Evolutionary conservation across 371 early-diverging fungal genomes (phyloP), one percentile per base, ranked within the genome.

Genomic region (Entomophthora muscae): DNA sequence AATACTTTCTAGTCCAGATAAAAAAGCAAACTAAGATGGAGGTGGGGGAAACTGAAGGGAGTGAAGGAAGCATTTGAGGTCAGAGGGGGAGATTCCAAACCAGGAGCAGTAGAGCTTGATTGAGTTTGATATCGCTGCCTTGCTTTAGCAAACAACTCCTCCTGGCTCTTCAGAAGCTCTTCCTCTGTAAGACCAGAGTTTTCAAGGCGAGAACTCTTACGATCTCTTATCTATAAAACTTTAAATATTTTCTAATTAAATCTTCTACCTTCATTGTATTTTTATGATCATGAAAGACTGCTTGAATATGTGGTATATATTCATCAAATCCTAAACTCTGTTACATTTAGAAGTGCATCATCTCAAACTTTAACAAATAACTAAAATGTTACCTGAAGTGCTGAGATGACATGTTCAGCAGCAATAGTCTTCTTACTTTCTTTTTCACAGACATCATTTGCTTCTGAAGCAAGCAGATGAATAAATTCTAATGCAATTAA

Each of bases 361-460:
- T n/a, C n/a, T n/a, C 10, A 30, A 63, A 13, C 32, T 57, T 26
- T 66, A 10, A 51, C n/a, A 63, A 24, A 21, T 27, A 42, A 29
- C 27, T n/a, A n/a, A 17, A 61, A 12, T 2, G 30, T 24, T 68
- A 84, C 87, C 72, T 88, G 81, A 52, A 98, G 75, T 2, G 98
- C 94, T 3, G 84, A 69, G 32, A 94, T 78, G 2, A 99, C 90
- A 73, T 99, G 99, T 67, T 98, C 98, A 28, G 93, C 91, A 0
- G 91, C 89, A 65, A 99, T 98, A 1, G 98, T 98, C 77, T 98
- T 99, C 72, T 93, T 95, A 22, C 86, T 80, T 64, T 95, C 95
- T 68, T 91, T 93, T 71, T 98, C 98, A 73, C 98, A 98, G 26
- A 90, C 84, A 55, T 93, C 93, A 74, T 98, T 98, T 12, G 99